Percentiles rank a stretch among this genome's conserved stretches.
Evolutionary conservation across 306 rosid genomes (phyloP).

Genomic region (Gastrolobium villosum): DNA sequence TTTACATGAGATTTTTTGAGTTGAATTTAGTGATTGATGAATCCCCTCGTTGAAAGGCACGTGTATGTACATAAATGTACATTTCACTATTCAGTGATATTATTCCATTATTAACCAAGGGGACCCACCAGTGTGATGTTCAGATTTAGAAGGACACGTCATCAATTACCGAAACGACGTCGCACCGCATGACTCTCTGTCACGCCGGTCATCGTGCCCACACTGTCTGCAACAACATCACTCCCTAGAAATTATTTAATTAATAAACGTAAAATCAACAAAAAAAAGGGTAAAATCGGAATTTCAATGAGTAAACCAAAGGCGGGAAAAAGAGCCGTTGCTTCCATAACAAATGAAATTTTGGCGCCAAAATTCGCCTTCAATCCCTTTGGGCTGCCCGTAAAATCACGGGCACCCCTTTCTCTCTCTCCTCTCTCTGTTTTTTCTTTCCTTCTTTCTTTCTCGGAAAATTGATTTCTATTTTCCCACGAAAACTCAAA

Average conservation of each 20-base stretch:
- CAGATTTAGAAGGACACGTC: neutral
- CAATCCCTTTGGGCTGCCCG: slow-evolving; percentile 80
- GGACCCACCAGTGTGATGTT: neutral
- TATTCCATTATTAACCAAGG: neutral
- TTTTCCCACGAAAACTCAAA: slow-evolving; percentile 47
- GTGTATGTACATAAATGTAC: too few relatives aligned
- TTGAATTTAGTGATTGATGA: too few relatives aligned
- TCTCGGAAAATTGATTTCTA: slow-evolving; percentile 46
- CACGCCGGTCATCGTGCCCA: slow-evolving; percentile 46
- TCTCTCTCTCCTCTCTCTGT: slow-evolving; percentile 20
- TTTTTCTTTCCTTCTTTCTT: slow-evolving; percentile 20
- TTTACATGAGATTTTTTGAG: too few relatives aligned
- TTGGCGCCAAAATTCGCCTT: slow-evolving; percentile 64
- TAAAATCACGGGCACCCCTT: slow-evolving; percentile 69
- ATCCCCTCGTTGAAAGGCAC: too few relatives aligned
- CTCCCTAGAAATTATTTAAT: slow-evolving; percentile 51
- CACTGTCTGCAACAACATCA: slow-evolving; percentile 46
- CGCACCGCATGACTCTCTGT: slow-evolving; percentile 43
- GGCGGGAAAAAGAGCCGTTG: slow-evolving; percentile 99
- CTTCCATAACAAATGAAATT: slow-evolving; percentile 48
- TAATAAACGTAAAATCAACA: neutral
- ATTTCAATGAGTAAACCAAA: neutral
- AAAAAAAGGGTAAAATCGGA: slow-evolving; percentile 53
- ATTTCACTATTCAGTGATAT: neutral
- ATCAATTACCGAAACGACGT: slow-evolving; percentile 48